Evolutionary conservation across 2,329 filamentous ascomycete species (phyloP), one percentile per base, ranked within the genome.

Genomic region (Verticillium klebahnii): DNA sequence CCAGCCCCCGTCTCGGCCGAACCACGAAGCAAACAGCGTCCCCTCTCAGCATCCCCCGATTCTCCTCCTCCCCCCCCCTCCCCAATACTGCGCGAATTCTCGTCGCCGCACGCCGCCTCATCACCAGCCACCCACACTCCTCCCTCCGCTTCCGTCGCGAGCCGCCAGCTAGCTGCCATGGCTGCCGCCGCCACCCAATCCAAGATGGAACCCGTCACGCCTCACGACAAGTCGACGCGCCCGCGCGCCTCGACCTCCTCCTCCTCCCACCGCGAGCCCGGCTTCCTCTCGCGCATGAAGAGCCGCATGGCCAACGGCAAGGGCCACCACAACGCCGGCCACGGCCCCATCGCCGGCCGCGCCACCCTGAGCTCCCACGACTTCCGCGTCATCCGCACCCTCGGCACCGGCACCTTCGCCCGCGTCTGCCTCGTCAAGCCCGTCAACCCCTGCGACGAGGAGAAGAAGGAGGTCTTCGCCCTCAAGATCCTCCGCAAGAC

Each of bases 361-460:
- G n/a, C 40, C n/a, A 68, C 71, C 50, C 69, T 74, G 37, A 69
- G 71, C 52, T 71, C 81, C 62, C 77, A 82, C 63, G 89, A 93
- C 77, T 93, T 93, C 72, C 81, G 86, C 63, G 81, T 91, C 58
- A 82, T 93, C 67, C 88, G 90, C 73, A 93, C 91, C 14, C 78
- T 94, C 65, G 91, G 89, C 65, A 93, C 90, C 50, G 90, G 78
- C 73, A 93, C 90, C 14, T 95, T 95, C 78, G 91, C 91, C 67
- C 84, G 91, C 66, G 91, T 95, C 56, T 93, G 89, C 80, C 85
- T 94, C 64, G 90, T 91, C 59, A 86, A 86, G 63, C 84, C 91
- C 40, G 82, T 84, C 52, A 81, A 82, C 66, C 78, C 80, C 52
- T 71, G 75, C 52, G 72, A 82, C 25, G 78, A 78, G 40, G 85